phyloP scores from a whole-genome alignment of 202 grass and related monocot species.

The Musa balbisiana region DNA sequence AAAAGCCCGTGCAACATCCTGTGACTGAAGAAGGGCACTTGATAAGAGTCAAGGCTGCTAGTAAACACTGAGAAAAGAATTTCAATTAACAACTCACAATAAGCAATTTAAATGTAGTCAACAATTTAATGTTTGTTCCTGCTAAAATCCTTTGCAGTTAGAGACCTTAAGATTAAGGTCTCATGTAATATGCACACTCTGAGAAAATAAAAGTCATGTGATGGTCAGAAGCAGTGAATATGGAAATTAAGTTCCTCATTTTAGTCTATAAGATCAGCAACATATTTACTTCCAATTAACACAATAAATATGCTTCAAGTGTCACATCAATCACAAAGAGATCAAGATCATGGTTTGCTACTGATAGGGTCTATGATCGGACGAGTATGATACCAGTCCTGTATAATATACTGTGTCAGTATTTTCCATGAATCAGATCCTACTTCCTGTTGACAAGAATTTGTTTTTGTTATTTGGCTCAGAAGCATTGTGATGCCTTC shows the following conservation, averaged over 20 bases:
- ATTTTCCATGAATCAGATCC: too few relatives aligned
- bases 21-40: constrained; percentile 39
- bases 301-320: not conserved
- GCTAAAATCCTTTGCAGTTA: not conserved
- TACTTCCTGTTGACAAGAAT: too few relatives aligned
- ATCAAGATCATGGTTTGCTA: too few relatives aligned
- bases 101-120: not conserved
- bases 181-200: not conserved
- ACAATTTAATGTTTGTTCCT: not conserved
- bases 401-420: too few relatives aligned
- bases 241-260: not conserved
- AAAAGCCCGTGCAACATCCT: constrained; percentile 84
- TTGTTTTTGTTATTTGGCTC: too few relatives aligned
- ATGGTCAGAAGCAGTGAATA: not conserved
- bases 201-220: not conserved
- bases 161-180: too few relatives aligned
- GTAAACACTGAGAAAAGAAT: not conserved
- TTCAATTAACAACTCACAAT: not conserved
- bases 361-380: too few relatives aligned
- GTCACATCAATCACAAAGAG: too few relatives aligned
- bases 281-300: not conserved
- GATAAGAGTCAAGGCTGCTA: not conserved
- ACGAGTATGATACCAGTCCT: too few relatives aligned
- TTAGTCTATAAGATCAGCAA: too few relatives aligned
- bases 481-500: too few relatives aligned